phyloP scores from a whole-genome alignment of 306 rosid genomes.

The Rosa persica region DNA sequence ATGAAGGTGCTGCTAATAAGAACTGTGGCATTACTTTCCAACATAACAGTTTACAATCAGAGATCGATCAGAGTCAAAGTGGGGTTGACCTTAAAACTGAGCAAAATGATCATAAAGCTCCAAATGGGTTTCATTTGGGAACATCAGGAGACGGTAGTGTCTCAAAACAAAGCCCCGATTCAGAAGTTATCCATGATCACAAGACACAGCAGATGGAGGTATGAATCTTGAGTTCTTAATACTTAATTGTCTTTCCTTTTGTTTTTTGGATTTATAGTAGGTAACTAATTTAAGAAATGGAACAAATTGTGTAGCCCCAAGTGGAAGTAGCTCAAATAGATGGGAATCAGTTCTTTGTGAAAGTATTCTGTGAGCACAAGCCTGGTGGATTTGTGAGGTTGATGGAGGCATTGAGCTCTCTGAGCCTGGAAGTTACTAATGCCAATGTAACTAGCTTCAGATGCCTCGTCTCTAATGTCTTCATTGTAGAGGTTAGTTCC shows the following conservation, averaged over 20 bases:
- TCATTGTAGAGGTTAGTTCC: constrained; percentile 64
- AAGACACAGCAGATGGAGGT: constrained; percentile 88
- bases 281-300: constrained; percentile 6
- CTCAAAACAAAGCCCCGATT: constrained; percentile 47
- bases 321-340: constrained; percentile 88
- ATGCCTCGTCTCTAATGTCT: constrained; percentile 81
- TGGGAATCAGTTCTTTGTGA: constrained; percentile 76
- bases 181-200: constrained; percentile 47
- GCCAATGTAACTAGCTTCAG: constrained; percentile 81
- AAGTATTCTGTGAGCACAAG: constrained; percentile 82
- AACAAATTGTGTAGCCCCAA: constrained; percentile 60
- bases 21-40: constrained; percentile 16
- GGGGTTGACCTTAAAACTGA: constrained; percentile 29
- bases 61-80: constrained; percentile 26
- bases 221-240: not conserved
- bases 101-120: constrained; percentile 30
- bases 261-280: not conserved
- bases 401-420: constrained; percentile 75
- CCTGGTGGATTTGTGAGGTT: constrained; percentile 75
- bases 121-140: constrained; percentile 45
- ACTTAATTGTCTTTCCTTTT: not conserved
- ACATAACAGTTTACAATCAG: constrained; percentile 35
- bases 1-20: constrained; percentile 33
- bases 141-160: constrained; percentile 35
- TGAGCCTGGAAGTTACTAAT: constrained; percentile 73